Percentiles rank a stretch among this genome's conserved stretches.
These are phyloP conservation scores for Pestalotiopsis sp. DNA, from an alignment of 2,329 filamentous ascomycete genomes.

Conservation along the genomic window DNA sequence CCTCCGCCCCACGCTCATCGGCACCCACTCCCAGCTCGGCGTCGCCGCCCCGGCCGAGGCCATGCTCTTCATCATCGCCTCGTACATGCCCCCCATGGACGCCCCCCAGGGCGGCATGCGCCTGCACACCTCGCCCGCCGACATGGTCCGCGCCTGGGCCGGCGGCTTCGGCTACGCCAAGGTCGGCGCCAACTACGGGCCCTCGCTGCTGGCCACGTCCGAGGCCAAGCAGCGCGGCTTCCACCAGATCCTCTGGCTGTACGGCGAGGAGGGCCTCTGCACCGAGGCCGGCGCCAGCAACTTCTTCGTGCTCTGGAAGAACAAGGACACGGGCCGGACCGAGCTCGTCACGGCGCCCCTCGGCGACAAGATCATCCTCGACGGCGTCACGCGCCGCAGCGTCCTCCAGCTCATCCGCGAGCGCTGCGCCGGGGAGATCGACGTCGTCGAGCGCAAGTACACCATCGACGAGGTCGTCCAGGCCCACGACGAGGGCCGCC, in stretches of 20 bases:
- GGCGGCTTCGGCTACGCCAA: slow-evolving; percentile 92
- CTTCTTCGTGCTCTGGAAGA: slow-evolving; percentile 83
- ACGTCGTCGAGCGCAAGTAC: slow-evolving; percentile 80
- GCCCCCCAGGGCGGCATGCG: slow-evolving; percentile 59
- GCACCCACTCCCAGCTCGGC: slow-evolving; percentile 76
- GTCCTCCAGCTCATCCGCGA: slow-evolving; percentile 71
- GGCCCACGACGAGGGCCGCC: slow-evolving; percentile 70
- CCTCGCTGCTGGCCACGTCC: slow-evolving; percentile 73
- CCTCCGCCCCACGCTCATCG: slow-evolving; percentile 84
- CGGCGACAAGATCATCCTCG: slow-evolving; percentile 79
- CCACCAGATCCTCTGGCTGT: slow-evolving; percentile 93
- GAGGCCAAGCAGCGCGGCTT: slow-evolving; percentile 74
- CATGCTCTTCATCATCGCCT: slow-evolving; percentile 81
- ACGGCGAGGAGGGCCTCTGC: slow-evolving; percentile 73
- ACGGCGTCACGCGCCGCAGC: slow-evolving; percentile 83
- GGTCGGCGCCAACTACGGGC: slow-evolving; percentile 91
- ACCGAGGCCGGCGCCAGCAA: slow-evolving; percentile 92
- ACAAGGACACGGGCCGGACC: slow-evolving; percentile 56
- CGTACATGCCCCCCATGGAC: slow-evolving; percentile 60
- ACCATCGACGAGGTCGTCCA: slow-evolving; percentile 76
- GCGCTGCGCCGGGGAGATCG: slow-evolving; percentile 58
- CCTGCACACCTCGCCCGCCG: slow-evolving; percentile 75
- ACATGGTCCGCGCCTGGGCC: slow-evolving; percentile 88
- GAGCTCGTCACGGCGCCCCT: slow-evolving; percentile 83
- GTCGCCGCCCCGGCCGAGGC: slow-evolving; percentile 79